These are phyloP conservation scores for Curvularia sp. DNA, from an alignment of 2,329 filamentous ascomycete genomes.

Conservation along the genomic window DNA sequence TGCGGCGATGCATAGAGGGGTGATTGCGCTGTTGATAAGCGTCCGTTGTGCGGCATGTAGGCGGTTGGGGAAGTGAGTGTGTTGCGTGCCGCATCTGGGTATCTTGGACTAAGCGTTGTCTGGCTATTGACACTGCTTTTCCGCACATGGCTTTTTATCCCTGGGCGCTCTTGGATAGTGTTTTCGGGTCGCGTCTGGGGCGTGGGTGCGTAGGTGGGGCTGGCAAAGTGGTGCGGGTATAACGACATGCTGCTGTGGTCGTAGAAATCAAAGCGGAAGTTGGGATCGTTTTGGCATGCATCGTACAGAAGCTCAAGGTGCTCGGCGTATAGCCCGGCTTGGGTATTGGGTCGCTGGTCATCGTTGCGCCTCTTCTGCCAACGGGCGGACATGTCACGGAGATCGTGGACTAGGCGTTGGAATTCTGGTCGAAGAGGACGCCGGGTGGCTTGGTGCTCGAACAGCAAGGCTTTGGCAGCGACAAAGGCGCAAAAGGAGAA, in stretches of 20 bases:
- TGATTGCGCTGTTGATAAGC: not conserved
- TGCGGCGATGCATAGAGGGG: constrained; percentile 8
- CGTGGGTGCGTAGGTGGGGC: constrained; percentile 27
- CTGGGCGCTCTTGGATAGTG: constrained; percentile 11
- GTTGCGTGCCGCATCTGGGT: constrained; percentile 5
- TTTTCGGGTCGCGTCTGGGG: constrained; percentile 21
- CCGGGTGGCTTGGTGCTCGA: constrained; percentile 31
- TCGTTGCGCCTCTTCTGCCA: constrained; percentile 24
- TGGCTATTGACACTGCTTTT: constrained; percentile 28
- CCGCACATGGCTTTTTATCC: constrained; percentile 9
- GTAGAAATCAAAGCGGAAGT: constrained; percentile 41
- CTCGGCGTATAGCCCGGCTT: constrained; percentile 37
- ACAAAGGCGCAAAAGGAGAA: constrained; percentile 45
- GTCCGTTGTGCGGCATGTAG: constrained; percentile 14
- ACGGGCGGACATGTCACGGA: constrained; percentile 40
- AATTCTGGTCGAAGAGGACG: constrained; percentile 36
- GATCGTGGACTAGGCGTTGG: constrained; percentile 28
- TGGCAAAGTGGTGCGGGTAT: constrained; percentile 27
- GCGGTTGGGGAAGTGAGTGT: constrained; percentile 9
- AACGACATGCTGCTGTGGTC: constrained; percentile 38
- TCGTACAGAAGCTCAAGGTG: constrained; percentile 35
- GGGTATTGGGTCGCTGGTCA: constrained; percentile 17
- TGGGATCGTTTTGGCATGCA: constrained; percentile 27
- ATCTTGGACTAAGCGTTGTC: constrained; percentile 22
- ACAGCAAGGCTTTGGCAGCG: constrained; percentile 43